A percentile compares a stretch with the other conserved stretches of the same genome.
Conservation (phyloP, 495 filamentous ascomycete species). For the Penicillium bovifimosum region DNA sequence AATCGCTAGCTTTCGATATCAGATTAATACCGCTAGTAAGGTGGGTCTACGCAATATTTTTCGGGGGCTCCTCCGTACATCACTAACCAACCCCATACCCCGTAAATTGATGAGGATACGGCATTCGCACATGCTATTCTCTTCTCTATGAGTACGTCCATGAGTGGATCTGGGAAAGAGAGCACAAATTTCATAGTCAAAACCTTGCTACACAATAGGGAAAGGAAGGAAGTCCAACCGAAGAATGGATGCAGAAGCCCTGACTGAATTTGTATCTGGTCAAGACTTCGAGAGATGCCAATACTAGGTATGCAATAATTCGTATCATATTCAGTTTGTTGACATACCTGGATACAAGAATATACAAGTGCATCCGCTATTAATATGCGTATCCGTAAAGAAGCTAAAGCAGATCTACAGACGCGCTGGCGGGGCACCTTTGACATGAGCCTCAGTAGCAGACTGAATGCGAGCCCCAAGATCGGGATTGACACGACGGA, state of each 20-base stretch:
- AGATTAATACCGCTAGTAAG: no score
- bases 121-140: no score
- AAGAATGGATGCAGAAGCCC: neutral
- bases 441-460: conserved; percentile 37
- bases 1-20: no score
- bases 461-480: conserved; percentile 41
- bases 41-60: no score
- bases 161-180: no score
- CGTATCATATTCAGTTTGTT: neutral
- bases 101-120: no score
- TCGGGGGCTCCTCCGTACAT: no score
- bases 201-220: no score
- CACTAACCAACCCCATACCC: no score
- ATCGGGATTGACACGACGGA: conserved; percentile 37
- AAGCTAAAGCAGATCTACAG: conserved; percentile 15
- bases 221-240: no score
- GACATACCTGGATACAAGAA: neutral
- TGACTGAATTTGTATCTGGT: neutral
- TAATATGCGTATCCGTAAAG: neutral
- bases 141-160: no score
- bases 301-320: neutral
- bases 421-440: conserved; percentile 21
- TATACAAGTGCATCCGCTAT: neutral
- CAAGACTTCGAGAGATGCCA: neutral
- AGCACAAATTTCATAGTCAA: no score